Conservation (phyloP, 2,329 filamentous ascomycete species). For the Mycogone perniciosa region DNA sequence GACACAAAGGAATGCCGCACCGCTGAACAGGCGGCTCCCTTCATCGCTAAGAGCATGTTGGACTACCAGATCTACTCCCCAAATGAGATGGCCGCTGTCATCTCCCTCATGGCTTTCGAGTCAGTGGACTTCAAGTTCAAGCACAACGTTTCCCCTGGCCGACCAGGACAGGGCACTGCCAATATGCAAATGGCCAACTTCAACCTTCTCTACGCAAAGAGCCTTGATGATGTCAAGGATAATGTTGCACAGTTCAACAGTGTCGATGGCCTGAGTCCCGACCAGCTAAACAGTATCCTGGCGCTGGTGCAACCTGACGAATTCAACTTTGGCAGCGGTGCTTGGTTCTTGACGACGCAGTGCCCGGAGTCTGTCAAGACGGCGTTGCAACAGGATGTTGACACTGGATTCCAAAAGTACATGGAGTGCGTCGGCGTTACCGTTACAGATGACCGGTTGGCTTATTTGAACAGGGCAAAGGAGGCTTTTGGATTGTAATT, state of each 20-base stretch:
- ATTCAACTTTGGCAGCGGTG: conserved; percentile 47
- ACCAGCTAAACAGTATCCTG: conserved; percentile 35
- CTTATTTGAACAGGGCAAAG: conserved; percentile 42
- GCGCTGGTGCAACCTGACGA: conserved; percentile 40
- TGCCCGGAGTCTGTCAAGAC: conserved; percentile 30
- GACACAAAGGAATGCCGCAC: conserved; percentile 57
- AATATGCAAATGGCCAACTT: conserved; percentile 45
- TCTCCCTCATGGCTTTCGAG: conserved; percentile 68
- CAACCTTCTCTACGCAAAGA: conserved; percentile 43
- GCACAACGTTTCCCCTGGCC: conserved; percentile 52
- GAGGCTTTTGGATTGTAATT: conserved; percentile 35
- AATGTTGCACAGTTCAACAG: conserved; percentile 26
- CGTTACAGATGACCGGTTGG: conserved; percentile 26
- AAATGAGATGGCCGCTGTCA: conserved; percentile 61
- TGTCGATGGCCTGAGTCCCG: conserved; percentile 22
- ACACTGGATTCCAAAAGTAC: conserved; percentile 39
- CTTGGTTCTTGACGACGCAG: conserved; percentile 45
- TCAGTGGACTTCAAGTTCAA: conserved; percentile 64
- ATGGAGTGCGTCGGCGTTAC: conserved; percentile 41
- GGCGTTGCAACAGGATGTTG: conserved; percentile 30
- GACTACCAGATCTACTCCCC: conserved; percentile 48
- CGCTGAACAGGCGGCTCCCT: conserved; percentile 53
- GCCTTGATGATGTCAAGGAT: conserved; percentile 31
- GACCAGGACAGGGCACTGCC: conserved; percentile 63
- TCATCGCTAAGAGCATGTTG: conserved; percentile 49